Evolutionary conservation across 345 rosid species (phyloP), one percentile per base, ranked within the genome.

Genomic region (Eucalyptus rudis): DNA sequence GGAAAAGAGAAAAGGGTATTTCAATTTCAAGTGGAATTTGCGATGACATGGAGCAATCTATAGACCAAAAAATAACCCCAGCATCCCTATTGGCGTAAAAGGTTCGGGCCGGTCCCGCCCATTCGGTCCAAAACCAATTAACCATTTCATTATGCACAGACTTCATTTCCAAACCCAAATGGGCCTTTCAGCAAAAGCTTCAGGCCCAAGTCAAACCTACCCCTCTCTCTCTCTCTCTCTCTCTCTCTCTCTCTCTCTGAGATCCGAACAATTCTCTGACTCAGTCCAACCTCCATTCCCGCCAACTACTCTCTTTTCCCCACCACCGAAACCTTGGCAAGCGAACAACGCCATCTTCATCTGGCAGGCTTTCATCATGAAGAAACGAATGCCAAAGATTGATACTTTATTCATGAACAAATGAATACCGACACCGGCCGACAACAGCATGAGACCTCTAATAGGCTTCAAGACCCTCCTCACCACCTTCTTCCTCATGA

Each of bases 181-280:
- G 83, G 83, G 83, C 13, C 29, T 3, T 43, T 76, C 83, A 20
- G 7, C 83, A 76, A 12, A 76, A 10, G 83, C 83, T 40, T 76
- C 27, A 40, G 83, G 83, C 64, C 87, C 44, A 86, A 33, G 45
- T 24, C 87, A n/a, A 86, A 49, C 52, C 15, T 9, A 8, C 50
- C 83, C 36, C 43, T 17, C 50, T 20, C 76, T 43, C 40, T 76
- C 86, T 36, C 43, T 40, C 43, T 50, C 56, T 68, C 58, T 52
- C 64, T 31, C 56, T 52, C 19, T 27, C 43, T 40, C 40, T 29
- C 33, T 31, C 86, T 44, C 50, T 43, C 45, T 16, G 49, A 43
- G 95, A 93, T 93, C 95, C 95, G 92, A 90, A 89, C 83, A 91
- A 88, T 85, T 62, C 95, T 95, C 93, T 79, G 71, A 90, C 94